Evolutionary conservation across 2,329 filamentous ascomycete genomes (phyloP).

Genomic region (Xylariales sp.): DNA sequence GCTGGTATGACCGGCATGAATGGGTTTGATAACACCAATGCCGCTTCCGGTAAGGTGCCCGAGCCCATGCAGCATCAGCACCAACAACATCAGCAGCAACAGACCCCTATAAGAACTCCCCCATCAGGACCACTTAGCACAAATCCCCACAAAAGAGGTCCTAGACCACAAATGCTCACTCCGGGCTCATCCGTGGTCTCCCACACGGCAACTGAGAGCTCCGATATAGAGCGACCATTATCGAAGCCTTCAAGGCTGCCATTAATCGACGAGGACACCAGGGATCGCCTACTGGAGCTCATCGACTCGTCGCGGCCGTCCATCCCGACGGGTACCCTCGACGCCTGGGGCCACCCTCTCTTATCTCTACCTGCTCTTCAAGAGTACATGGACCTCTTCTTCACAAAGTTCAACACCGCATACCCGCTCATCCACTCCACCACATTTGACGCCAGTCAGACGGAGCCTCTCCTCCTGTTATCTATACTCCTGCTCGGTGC

Average conservation of each 20-base stretch:
- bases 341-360: conserved; percentile 45
- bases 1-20: not conserved
- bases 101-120: no score
- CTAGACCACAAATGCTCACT: not conserved
- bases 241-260: conserved; percentile 21
- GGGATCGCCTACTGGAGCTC: conserved; percentile 41
- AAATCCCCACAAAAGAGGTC: not conserved
- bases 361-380: conserved; percentile 48
- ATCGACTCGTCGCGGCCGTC: conserved; percentile 44
- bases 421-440: conserved; percentile 57
- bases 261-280: conserved; percentile 33
- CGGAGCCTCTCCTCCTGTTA: conserved; percentile 48
- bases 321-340: conserved; percentile 39
- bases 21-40: not conserved
- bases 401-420: conserved; percentile 54
- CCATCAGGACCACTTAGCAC: no score
- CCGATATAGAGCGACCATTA: conserved; percentile 23
- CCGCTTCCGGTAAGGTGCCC: not conserved
- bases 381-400: conserved; percentile 55
- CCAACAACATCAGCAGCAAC: not conserved
- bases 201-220: not conserved
- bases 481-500: conserved; percentile 56
- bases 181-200: not conserved
- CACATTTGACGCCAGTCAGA: conserved; percentile 47
- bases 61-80: not conserved